phyloP scores from a whole-genome alignment of 2,329 filamentous ascomycete genomes.

The Colletotrichum lini region DNA sequence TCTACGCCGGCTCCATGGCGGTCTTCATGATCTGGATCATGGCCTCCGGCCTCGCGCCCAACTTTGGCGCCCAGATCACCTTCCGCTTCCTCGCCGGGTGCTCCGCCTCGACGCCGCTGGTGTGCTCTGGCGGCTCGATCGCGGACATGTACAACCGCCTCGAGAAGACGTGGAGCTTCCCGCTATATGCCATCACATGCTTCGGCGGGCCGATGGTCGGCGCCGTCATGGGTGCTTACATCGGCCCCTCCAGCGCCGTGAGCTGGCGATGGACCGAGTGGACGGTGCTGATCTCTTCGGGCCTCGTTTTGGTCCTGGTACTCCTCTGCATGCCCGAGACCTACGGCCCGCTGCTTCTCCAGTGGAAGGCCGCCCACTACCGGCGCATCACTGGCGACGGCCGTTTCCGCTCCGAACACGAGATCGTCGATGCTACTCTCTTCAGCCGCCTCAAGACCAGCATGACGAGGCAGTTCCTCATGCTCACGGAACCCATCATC shows the following conservation, averaged over 20 bases:
- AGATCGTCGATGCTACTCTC: slow-evolving; percentile 65
- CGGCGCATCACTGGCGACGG: slow-evolving; percentile 73
- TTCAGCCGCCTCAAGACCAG: slow-evolving; percentile 67
- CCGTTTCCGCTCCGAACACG: slow-evolving; percentile 75
- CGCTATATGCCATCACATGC: slow-evolving; percentile 63
- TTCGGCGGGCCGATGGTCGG: slow-evolving; percentile 59
- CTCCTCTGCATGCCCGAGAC: slow-evolving; percentile 76
- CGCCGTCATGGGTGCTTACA: slow-evolving; percentile 70
- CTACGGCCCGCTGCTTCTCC: slow-evolving; percentile 69
- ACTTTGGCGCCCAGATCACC: slow-evolving; percentile 57
- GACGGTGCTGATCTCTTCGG: slow-evolving; percentile 75
- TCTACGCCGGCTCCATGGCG: slow-evolving; percentile 57
- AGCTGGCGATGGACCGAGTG: slow-evolving; percentile 78
- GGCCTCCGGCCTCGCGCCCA: slow-evolving; percentile 59
- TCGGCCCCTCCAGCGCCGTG: slow-evolving; percentile 68
- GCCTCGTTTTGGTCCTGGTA: slow-evolving; percentile 68
- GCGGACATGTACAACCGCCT: slow-evolving; percentile 55
- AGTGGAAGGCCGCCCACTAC: slow-evolving; percentile 71
- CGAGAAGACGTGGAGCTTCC: slow-evolving; percentile 54
- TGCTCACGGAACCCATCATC: slow-evolving; percentile 56
- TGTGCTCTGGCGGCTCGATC: slow-evolving; percentile 58
- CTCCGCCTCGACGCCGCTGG: slow-evolving; percentile 61
- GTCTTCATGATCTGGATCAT: slow-evolving; percentile 62
- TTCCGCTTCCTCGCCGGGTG: slow-evolving; percentile 65
- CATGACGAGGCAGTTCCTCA: slow-evolving; percentile 58